Evolutionary conservation across 75 land plant genomes (phyloP).

Genomic region (Picea sitchensis): DNA sequence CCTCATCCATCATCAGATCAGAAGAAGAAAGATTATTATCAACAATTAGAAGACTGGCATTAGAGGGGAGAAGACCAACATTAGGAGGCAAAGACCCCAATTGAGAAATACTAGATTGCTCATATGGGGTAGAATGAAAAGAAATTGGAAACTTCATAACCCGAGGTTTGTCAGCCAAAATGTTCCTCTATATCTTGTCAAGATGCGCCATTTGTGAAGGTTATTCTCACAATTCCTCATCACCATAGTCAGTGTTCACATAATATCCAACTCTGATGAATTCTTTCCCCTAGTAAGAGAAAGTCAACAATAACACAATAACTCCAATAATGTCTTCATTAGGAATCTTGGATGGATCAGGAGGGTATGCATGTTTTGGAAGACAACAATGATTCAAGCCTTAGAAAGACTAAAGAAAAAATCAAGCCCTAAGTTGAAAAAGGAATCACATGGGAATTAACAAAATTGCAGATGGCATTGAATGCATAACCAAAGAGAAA

Average conservation of each 20-base stretch:
- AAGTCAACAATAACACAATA: constrained; percentile 79
- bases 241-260: constrained; percentile 89
- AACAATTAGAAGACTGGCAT: background rate
- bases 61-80: background rate
- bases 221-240: constrained; percentile 79
- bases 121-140: constrained; percentile 28
- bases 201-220: constrained; percentile 74
- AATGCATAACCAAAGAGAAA: background rate
- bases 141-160: constrained; percentile 90
- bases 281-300: constrained; percentile 87
- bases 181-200: constrained; percentile 72
- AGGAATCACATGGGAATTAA: background rate
- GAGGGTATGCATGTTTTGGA: constrained; percentile 73
- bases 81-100: too few relatives aligned
- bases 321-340: constrained; percentile 95
- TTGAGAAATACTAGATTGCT: constrained; percentile 2
- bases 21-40: background rate
- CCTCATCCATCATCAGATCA: constrained; percentile 3
- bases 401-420: background rate
- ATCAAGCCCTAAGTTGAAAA: background rate
- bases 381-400: background rate
- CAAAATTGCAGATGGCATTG: background rate
- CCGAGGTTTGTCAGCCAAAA: constrained; percentile 83
- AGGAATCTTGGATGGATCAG: constrained; percentile 79
- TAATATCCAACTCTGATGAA: constrained; percentile 90